Percentiles rank a stretch among this genome's conserved stretches.
Evolutionary conservation across 1,139 yeast genomes (phyloP).

Genomic region (Yamadazyma diddensiae): DNA sequence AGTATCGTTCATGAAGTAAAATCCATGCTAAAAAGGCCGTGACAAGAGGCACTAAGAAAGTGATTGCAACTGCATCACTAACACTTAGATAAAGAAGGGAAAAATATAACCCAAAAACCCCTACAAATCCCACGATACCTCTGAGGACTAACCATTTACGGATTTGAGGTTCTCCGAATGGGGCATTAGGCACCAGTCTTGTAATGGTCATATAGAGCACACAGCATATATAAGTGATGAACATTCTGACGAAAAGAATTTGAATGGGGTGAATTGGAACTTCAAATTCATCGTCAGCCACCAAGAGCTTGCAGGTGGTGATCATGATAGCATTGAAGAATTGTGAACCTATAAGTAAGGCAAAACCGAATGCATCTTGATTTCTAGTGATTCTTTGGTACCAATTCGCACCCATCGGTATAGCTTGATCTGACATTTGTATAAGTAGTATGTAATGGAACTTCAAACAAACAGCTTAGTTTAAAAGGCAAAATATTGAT

Average conservation of each 20-base stretch:
- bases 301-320: conserved; percentile 67
- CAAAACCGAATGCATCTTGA: conserved; percentile 26
- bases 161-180: conserved; percentile 66
- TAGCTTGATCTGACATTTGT: no score
- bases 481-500: no score
- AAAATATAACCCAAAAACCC: conserved; percentile 73
- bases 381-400: background rate
- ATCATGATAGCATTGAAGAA: conserved; percentile 76
- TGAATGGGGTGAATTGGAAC: conserved; percentile 73
- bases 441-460: no score
- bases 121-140: conserved; percentile 74
- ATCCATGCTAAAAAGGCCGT: conserved; percentile 75
- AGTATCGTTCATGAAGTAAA: conserved; percentile 65
- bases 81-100: conserved; percentile 71
- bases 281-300: conserved; percentile 54
- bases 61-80: conserved; percentile 74
- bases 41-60: conserved; percentile 74
- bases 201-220: conserved; percentile 50
- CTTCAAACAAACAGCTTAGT: no score
- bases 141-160: conserved; percentile 57
- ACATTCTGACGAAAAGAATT: conserved; percentile 74
- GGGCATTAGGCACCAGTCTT: conserved; percentile 54
- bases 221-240: conserved; percentile 61
- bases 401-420: no score
- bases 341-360: conserved; percentile 53